A percentile compares a stretch with the other conserved stretches of the same genome.
Evolutionary conservation across 768 basidiomycete species (phyloP).

Genomic region (Boletus huronensis): DNA sequence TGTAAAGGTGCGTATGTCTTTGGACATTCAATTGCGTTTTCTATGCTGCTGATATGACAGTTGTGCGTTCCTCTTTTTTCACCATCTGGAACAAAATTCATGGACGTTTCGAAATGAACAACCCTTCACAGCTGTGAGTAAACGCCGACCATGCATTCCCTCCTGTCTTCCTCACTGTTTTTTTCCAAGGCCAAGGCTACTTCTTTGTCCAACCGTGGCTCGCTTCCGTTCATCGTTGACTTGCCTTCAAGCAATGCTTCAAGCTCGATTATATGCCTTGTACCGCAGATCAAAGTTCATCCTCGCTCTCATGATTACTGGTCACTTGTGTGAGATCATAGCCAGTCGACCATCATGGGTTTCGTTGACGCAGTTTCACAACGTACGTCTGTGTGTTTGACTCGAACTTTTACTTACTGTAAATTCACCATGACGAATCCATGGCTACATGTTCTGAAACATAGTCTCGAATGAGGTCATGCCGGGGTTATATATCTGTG

Average conservation of each 20-base stretch:
- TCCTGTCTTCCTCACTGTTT: background rate
- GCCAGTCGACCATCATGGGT: background rate
- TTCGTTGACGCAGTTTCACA: fast-evolving
- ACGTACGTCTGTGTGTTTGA: background rate
- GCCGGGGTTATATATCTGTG: background rate
- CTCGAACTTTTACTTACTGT: too few species aligned
- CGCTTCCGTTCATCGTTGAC: background rate
- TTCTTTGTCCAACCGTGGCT: slow-evolving; percentile 7
- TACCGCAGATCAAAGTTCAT: slow-evolving; percentile 8
- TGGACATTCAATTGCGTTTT: background rate
- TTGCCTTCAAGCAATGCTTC: slow-evolving; percentile 8
- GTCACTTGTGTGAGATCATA: background rate
- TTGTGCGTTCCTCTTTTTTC: slow-evolving; percentile 9
- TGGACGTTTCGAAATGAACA: background rate
- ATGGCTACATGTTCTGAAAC: background rate
- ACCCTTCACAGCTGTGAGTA: slow-evolving; percentile 6
- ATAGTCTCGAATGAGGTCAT: background rate
- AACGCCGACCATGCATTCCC: background rate
- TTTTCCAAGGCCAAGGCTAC: slow-evolving; percentile 6
- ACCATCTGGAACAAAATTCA: background rate
- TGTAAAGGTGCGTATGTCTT: slow-evolving; percentile 1
- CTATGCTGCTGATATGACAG: slow-evolving; percentile 6
- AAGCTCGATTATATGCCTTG: slow-evolving; percentile 13
- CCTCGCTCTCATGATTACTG: background rate
- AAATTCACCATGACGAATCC: fast-evolving